Base-by-base conservation (phyloP, 2,329 filamentous ascomycete genomes). In the Clarireedia paspali region DNA sequence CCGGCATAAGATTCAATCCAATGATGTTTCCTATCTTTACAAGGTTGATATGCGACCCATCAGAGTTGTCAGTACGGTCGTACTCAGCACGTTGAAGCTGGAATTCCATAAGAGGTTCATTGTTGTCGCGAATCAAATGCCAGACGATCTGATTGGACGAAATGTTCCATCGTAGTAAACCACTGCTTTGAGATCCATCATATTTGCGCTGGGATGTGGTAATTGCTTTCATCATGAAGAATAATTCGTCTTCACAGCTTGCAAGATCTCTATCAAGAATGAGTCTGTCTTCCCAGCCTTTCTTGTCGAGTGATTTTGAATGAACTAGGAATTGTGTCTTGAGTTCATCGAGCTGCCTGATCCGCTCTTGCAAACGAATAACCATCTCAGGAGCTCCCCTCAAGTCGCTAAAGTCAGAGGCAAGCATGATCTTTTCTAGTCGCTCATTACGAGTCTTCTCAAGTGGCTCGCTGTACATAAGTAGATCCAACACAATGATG, bases 221-320 rank as follows among this genome's bases (percentile, higher is more conserved):
- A 69, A 99, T 99, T 40, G 94, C 95, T 67, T 99, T 97, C 94
- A 99, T 97, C 77, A 99, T 88, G 74, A 99, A 99, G 78, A 99
- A 99, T 7, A 99, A 74, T 71, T 99, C 95, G 66, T 99, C 94
- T 70, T 97, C 94, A 66, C 90, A 96, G 20, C 84, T 84, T 9
- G 89, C 83, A 50, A 99, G 76, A 68, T 99, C 94, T 51, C 88
- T 86, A 68, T 99, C 94, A 45, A 99, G 79, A n/a, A 85, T 75
- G 57, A 96, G 77, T 36, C 91, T 83, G 68, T 97, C 92, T 67
- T 94, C 84, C 91, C 92, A 97, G 14, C 91, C 91, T 67, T 88
- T 84, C 66, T 85, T 85, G 70, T 97, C 92, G 26, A 99, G 79
- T 58, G 88, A 88, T 65, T 87, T 88, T 36, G 90, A 86, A 69